Evolutionary conservation across 169 alveolate species (phyloP).

Genomic region (Sarcocystis neurona): DNA sequence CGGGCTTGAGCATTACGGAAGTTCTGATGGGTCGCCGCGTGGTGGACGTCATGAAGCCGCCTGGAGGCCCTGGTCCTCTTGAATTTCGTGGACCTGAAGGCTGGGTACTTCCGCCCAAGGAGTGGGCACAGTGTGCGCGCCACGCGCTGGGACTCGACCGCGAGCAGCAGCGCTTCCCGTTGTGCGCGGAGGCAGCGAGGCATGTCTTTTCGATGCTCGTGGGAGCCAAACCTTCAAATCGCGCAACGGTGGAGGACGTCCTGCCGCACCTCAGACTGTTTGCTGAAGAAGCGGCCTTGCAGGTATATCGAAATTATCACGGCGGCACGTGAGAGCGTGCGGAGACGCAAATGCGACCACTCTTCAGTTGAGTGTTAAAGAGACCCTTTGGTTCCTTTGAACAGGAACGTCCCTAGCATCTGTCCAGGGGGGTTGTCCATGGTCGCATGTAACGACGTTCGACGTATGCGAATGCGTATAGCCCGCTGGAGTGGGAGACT

Average conservation of each 20-base stretch:
- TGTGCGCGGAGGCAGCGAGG: slow-evolving; percentile 73
- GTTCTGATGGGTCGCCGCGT: slow-evolving; percentile 80
- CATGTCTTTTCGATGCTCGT: slow-evolving; percentile 73
- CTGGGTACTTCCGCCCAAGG: slow-evolving; percentile 54
- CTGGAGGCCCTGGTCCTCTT: slow-evolving; percentile 82
- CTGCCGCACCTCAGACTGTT: slow-evolving; percentile 56
- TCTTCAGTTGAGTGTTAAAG: too few relatives aligned
- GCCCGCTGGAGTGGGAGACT: too few relatives aligned
- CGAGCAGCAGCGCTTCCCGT: slow-evolving; percentile 52
- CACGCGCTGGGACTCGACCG: slow-evolving; percentile 61
- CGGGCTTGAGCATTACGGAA: slow-evolving; percentile 84
- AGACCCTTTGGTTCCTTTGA: too few relatives aligned
- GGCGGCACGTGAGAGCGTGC: neutral
- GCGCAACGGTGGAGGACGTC: slow-evolving; percentile 73
- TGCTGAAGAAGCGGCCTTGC: neutral
- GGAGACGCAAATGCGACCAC: neutral
- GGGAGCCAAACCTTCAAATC: slow-evolving; percentile 68
- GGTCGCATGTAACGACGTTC: too few relatives aligned
- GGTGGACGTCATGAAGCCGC: slow-evolving; percentile 79
- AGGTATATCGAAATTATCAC: slow-evolving; percentile 23
- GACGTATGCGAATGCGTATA: too few relatives aligned
- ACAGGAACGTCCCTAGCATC: too few relatives aligned
- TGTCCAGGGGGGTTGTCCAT: too few relatives aligned
- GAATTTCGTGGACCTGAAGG: slow-evolving; percentile 77
- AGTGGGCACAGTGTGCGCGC: slow-evolving; percentile 55